Percentiles rank a stretch among this genome's conserved stretches.
These are phyloP conservation scores for Abelmoschus esculentus DNA, from an alignment of 345 rosid genomes.

Conservation along the genomic window DNA sequence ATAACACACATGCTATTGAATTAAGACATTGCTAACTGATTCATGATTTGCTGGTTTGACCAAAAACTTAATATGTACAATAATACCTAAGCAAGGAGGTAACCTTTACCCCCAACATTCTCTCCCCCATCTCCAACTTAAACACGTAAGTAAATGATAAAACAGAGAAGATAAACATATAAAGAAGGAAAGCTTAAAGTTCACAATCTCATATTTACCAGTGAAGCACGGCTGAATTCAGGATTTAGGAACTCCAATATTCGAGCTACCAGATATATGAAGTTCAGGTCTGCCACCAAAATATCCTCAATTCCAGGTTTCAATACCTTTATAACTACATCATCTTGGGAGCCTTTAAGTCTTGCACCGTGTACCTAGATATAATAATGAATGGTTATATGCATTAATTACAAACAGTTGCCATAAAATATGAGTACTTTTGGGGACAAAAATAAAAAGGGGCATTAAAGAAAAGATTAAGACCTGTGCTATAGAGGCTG, in stretches of 20 bases:
- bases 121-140: background rate
- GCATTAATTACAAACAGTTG: conserved; percentile 3
- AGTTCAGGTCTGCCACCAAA: conserved; percentile 90
- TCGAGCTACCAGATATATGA: conserved; percentile 78
- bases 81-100: background rate
- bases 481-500: conserved; percentile 97
- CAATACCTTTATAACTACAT: conserved; percentile 88
- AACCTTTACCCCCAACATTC: background rate
- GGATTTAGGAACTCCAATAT: conserved; percentile 91
- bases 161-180: background rate
- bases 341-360: conserved; percentile 78
- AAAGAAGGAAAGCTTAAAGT: background rate
- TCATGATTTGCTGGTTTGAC: background rate
- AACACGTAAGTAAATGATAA: background rate
- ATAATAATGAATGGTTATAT: conserved; percentile 5
- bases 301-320: conserved; percentile 92
- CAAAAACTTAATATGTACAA: background rate
- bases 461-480: background rate
- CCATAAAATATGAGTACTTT: background rate
- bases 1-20: background rate
- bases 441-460: conserved; percentile 6
- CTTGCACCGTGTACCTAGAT: conserved; percentile 87
- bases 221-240: conserved; percentile 71
- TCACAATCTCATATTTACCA: conserved; percentile 39
- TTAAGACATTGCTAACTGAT: background rate